A percentile compares a stretch with the other conserved stretches of the same genome.
Evolutionary conservation across 768 basidiomycete species (phyloP).

Genomic region (Calocybe cyanea): DNA sequence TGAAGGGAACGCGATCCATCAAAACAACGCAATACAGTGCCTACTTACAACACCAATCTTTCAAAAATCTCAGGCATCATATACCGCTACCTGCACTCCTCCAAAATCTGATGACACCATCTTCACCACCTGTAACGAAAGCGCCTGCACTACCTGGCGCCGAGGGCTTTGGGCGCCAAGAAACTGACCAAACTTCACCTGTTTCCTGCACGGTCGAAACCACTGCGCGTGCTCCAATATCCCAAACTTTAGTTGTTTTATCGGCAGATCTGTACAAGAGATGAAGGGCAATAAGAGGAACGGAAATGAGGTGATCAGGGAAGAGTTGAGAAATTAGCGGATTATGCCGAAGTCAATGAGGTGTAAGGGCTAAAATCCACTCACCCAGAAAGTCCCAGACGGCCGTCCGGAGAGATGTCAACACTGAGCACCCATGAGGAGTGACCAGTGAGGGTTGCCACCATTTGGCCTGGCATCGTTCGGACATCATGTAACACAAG

Average conservation of each 20-base stretch:
- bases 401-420: conserved; percentile 79
- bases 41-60: neutral
- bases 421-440: conserved; percentile 87
- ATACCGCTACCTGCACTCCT: conserved; percentile 52
- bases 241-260: conserved; percentile 86
- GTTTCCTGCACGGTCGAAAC: conserved; percentile 78
- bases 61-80: conserved; percentile 7
- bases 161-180: conserved; percentile 69
- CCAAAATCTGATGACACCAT: conserved; percentile 76
- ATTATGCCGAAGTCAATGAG: too few relatives aligned
- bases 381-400: conserved; percentile 78
- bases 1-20: neutral
- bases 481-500: conserved; percentile 90
- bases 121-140: conserved; percentile 74
- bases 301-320: too few relatives aligned
- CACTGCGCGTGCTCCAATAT: conserved; percentile 65
- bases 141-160: conserved; percentile 53
- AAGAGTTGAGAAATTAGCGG: too few relatives aligned
- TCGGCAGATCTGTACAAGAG: conserved; percentile 67
- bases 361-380: conserved; percentile 13
- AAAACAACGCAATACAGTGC: neutral
- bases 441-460: conserved; percentile 85
- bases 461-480: conserved; percentile 69
- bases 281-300: neutral
- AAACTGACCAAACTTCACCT: conserved; percentile 81